phyloP scores from a whole-genome alignment of 2,329 filamentous ascomycete genomes.

The Xylariales sp. region DNA sequence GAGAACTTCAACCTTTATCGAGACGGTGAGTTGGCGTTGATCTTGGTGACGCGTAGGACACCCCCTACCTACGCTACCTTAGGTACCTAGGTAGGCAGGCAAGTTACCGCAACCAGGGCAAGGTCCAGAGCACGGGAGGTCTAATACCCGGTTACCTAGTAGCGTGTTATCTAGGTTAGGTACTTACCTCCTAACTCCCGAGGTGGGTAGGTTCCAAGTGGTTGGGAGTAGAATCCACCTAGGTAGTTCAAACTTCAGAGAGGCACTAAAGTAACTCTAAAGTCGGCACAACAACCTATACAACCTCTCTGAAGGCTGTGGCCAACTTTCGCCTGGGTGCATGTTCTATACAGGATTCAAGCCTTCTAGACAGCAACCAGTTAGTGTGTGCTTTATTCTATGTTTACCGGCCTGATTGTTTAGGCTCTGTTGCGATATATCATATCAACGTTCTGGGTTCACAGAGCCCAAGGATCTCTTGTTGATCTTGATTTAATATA shows the following conservation, averaged over 20 bases:
- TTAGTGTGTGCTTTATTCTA: not conserved
- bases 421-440: not conserved
- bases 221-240: not conserved
- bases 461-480: constrained; percentile 11
- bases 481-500: constrained; percentile 41
- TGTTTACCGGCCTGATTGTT: not conserved
- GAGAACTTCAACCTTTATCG: too few species aligned
- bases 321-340: too few species aligned
- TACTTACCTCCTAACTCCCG: too few species aligned
- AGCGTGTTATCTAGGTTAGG: too few species aligned
- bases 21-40: not conserved
- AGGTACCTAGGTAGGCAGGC: not conserved
- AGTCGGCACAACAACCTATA: too few species aligned
- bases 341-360: too few species aligned
- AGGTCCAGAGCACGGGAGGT: not conserved
- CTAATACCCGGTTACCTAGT: too few species aligned
- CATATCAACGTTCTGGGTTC: not conserved
- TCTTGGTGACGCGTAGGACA: not conserved
- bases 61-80: not conserved
- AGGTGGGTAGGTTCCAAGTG: not conserved
- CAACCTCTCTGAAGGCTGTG: too few species aligned
- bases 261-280: not conserved
- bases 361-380: too few species aligned
- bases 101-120: not conserved
- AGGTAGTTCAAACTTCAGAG: constrained; percentile 1